Evolutionary conservation across 108 stramenopile species (phyloP), one percentile per base, ranked within the genome.

Genomic region (Skeletonema marinoi): DNA sequence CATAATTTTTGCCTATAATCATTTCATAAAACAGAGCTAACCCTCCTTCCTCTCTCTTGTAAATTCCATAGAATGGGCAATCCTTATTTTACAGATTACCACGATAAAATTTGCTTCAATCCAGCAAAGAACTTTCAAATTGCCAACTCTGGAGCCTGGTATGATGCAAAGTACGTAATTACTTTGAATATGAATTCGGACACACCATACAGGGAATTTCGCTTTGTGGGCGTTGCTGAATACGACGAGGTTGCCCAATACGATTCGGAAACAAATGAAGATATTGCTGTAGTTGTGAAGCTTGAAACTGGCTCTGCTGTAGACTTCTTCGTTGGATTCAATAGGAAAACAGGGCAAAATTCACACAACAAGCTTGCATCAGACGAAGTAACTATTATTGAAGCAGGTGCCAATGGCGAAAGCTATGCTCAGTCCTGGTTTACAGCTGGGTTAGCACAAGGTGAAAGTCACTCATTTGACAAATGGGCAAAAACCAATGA

Each of bases 41-140:
- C 10, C 17, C 50, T 19, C 50, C 46, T 0, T 19, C 17, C 11
- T 41, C 11, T 41, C 11, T 51, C 50, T 19, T 17, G 16, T 17
- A 19, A 51, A 10, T 51, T 51, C 3, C 17, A 51, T n/a, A 51
- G 50, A 19, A 67, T 66, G 66, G 66, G 66, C 2, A 67, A 67
- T 67, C 66, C 66, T 14, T 16, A 42, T 32, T 63, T 29, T 29
- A 36, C 13, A 9, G 31, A 63, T 2, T 3, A 63, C 16, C n/a
- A 31, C 6, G 62, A 36, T 11, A 63, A 36, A 21, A 13, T 16
- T 16, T 63, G 62, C 25, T 63, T 29, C 9, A 63, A 63, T 32
- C 25, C 62, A n/a, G 35, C 35, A n/a, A 63, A 63, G 35, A 63
- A 29, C 31, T 63, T 21, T 5, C 31, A 63, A 1, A 63, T 63